phyloP scores from a whole-genome alignment of 1,284 basidiomycete genomes.

The Pseudozyma flocculosa region DNA sequence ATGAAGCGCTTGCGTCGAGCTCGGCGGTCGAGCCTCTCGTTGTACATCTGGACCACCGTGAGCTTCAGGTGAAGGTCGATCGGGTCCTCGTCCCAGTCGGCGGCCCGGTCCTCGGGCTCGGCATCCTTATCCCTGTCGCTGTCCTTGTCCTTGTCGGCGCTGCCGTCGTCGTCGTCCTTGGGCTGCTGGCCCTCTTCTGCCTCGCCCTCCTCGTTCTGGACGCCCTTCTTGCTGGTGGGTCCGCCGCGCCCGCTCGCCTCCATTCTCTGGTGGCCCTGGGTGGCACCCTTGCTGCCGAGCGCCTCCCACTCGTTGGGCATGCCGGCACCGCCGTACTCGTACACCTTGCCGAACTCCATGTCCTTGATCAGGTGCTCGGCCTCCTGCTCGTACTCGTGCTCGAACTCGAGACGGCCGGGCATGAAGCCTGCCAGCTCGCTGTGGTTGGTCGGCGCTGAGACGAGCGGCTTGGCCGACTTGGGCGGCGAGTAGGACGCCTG shows the following conservation, averaged over 20 bases:
- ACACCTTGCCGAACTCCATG: slow-evolving; percentile 87
- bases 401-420: slow-evolving; percentile 94
- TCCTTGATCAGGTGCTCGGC: slow-evolving; percentile 95
- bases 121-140: slow-evolving; percentile 36
- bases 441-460: slow-evolving; percentile 90
- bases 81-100: slow-evolving; percentile 71
- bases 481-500: slow-evolving; percentile 48
- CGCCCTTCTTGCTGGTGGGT: slow-evolving; percentile 46
- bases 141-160: slow-evolving; percentile 41
- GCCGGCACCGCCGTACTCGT: slow-evolving; percentile 76
- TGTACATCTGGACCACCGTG: slow-evolving; percentile 86
- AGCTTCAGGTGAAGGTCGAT: slow-evolving; percentile 84
- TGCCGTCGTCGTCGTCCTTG: slow-evolving; percentile 27
- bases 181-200: slow-evolving; percentile 9
- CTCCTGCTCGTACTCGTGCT: slow-evolving; percentile 87
- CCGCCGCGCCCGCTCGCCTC: slow-evolving; percentile 68
- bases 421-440: slow-evolving; percentile 85
- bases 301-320: slow-evolving; percentile 52
- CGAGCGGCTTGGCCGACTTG: slow-evolving; percentile 68
- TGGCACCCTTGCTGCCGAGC: slow-evolving; percentile 42
- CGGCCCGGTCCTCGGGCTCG: slow-evolving; percentile 45
- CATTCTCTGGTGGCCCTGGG: slow-evolving; percentile 47
- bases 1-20: slow-evolving; percentile 85
- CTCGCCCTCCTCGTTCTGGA: slow-evolving; percentile 18
- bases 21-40: slow-evolving; percentile 84